A percentile compares a stretch with the other conserved stretches of the same genome.
These are phyloP conservation scores for Macrolepiota albuminosa DNA, from an alignment of 768 basidiomycete species.

Conservation along the genomic window DNA sequence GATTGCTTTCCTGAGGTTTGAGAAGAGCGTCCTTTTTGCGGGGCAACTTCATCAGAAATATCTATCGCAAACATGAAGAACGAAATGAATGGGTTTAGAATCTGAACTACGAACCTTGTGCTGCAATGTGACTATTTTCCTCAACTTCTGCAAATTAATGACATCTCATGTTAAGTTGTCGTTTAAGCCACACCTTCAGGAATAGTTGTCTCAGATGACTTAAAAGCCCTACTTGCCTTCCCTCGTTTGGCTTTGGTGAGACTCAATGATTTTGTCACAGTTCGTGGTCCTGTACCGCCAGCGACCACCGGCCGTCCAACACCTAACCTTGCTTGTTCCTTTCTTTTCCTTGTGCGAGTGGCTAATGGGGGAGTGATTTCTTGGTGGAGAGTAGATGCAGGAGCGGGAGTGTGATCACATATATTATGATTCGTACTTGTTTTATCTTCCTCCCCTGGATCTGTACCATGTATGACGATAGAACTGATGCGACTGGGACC, in stretches of 20 bases:
- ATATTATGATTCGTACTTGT: constrained; percentile 13
- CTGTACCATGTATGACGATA: constrained; percentile 44
- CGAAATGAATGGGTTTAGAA: not conserved
- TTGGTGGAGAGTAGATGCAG: constrained; percentile 18
- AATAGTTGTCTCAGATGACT: constrained; percentile 53
- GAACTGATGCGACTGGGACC: constrained; percentile 39
- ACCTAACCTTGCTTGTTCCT: constrained; percentile 67
- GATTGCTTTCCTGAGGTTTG: not conserved
- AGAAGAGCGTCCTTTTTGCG: not conserved
- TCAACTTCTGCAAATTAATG: constrained; percentile 16
- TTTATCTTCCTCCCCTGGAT: constrained; percentile 38
- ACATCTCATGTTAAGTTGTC: not conserved
- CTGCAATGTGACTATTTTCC: not conserved
- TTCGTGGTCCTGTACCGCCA: constrained; percentile 64
- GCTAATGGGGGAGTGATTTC: constrained; percentile 22
- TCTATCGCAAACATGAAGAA: not conserved
- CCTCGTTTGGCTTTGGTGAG: constrained; percentile 44
- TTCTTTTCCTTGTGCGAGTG: constrained; percentile 62
- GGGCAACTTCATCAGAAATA: not conserved
- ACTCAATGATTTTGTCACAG: constrained; percentile 55
- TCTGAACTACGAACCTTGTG: constrained; percentile 5
- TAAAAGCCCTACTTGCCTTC: constrained; percentile 46
- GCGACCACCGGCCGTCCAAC: constrained; percentile 64
- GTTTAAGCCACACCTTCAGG: constrained; percentile 29
- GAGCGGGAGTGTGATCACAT: constrained; percentile 13